A percentile compares a stretch with the other conserved stretches of the same genome.
Evolutionary conservation across 2,329 filamentous ascomycete species (phyloP).

Genomic region (Lachnellula subtilissima): DNA sequence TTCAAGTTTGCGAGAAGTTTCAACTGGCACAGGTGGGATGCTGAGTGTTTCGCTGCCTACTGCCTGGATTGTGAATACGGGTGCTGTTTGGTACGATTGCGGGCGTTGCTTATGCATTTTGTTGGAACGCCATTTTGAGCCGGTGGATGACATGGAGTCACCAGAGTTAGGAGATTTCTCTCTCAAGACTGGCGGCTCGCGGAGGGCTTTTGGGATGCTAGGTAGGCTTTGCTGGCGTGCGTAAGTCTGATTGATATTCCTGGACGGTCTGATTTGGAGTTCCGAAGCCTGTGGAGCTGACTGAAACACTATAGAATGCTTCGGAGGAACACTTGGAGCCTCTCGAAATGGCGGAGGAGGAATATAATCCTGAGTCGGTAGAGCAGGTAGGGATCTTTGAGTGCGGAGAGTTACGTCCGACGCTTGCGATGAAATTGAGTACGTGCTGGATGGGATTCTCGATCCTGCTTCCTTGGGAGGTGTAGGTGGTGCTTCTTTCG

Average conservation of each 20-base stretch:
- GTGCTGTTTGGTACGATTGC: constrained; percentile 6
- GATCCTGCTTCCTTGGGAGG: constrained; percentile 14
- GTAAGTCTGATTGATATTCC: background rate
- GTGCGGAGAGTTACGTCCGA: constrained; percentile 10
- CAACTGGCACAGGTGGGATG: constrained; percentile 17
- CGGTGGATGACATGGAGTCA: background rate
- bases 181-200: background rate
- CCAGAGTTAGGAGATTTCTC: background rate
- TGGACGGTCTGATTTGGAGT: background rate
- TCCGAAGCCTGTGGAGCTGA: background rate
- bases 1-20: constrained; percentile 17
- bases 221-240: constrained; percentile 12
- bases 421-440: constrained; percentile 5
- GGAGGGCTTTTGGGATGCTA: background rate
- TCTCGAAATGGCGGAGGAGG: constrained; percentile 10
- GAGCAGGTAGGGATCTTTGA: constrained; percentile 15
- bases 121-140: background rate
- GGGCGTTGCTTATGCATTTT: constrained; percentile 8
- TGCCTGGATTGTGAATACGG: constrained; percentile 24
- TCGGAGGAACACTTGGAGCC: constrained; percentile 11
- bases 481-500: constrained; percentile 15
- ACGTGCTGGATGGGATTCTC: constrained; percentile 11
- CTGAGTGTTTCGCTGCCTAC: constrained; percentile 14
- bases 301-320: background rate
- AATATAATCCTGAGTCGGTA: constrained; percentile 6